Evolutionary conservation across 371 early-diverging fungal genomes (phyloP), one percentile per base, ranked within the genome.

Genomic region (Saksenaea oblongispora): DNA sequence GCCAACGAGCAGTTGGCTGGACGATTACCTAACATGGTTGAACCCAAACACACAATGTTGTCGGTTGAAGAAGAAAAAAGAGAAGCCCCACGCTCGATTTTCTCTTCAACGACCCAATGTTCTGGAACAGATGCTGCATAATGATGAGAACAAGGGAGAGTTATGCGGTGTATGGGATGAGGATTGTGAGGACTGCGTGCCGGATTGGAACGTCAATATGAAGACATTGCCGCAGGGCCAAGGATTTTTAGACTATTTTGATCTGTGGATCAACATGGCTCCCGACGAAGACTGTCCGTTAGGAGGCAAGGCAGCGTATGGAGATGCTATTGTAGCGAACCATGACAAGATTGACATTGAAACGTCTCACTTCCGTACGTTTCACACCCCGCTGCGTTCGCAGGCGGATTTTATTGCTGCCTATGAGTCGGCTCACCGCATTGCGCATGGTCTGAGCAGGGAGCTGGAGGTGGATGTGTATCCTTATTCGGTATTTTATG

Each of bases 401-500:
- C 92, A 92, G 67, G 60, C 74, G 5, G 87, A 90, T 39, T 91
- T 88, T 60, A 91, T 92, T 58, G 72, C 73, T 10, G 90, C 89
- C 5, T 84, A 85, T 70, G 82, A 68, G 27, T 80, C 84, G 5
- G 89, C 90, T 7, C 76, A 80, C 42, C 84, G 89, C 55, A 91
- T 92, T 34, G 84, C 91, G 2, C 70, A 82, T 3, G 76, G 77
- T 1, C 72, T 90, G 0, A 70, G 77, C n/a, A 57, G 70, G 15
- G 76, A 78, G 11, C 73, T 83, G 3, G 82, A 80, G 0, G 34
- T 86, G 15, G 75, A 77, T 0, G 84, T 92, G 4, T 90, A 85
- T 63, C 88, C 90, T 0, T 92, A 91, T 64, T 89, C 90, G 8
- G 77, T 90, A 8, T 91, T 89, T 64, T 90, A 91, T 66, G 80